Base-by-base conservation (phyloP, 805 yeast genomes). In the Hanseniaspora osmophila region DNA sequence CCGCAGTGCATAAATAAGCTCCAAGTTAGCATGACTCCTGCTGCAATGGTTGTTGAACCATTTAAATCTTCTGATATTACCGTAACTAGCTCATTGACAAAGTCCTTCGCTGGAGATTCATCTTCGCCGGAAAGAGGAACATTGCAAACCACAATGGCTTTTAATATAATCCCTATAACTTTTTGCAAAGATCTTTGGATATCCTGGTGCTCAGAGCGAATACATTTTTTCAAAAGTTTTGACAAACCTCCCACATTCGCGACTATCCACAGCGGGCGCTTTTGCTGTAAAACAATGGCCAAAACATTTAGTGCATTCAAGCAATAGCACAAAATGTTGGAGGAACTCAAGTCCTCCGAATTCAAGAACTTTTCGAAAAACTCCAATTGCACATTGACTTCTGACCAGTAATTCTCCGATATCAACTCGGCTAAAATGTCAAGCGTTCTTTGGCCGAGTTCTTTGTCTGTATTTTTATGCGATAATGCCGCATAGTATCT, bases 271-370 rank as follows among this genome's bases (percentile, higher is more conserved):
- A 70, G 75, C 0, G 82, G 62, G 1, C 77, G 61, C 62, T 84
- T 84, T 73, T 86, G 84, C 51, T 80, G 84, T 45, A 92, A 66
- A 1, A 87, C 86, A 40, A 87, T 84, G 10, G 81, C 79, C 40
- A 92, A 69, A 0, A 92, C 96, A 59, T 86, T 95, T 43, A 94
- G 64, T 0, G 98, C 95, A 63, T 92, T 94, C 55, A 88, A 67
- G 53, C 95, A 84, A 53, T 83, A 81, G 1, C 87, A 85, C 19
- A 86, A 60, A 37, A 83, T 71, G 49, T 79, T 79, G 33, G 77
- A 72, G 12, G 86, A 73, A 33, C 73, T 75, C 47, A 83, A 66
- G 51, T 90, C 96, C 46, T 84, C 78, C 30, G 84, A 78, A 16
- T 84, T 76, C 45, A 92, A 65, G 54, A 87, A 84, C 50, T 92